phyloP scores from a whole-genome alignment of 2,329 filamentous ascomycete species.

The Verticillium nubilum region DNA sequence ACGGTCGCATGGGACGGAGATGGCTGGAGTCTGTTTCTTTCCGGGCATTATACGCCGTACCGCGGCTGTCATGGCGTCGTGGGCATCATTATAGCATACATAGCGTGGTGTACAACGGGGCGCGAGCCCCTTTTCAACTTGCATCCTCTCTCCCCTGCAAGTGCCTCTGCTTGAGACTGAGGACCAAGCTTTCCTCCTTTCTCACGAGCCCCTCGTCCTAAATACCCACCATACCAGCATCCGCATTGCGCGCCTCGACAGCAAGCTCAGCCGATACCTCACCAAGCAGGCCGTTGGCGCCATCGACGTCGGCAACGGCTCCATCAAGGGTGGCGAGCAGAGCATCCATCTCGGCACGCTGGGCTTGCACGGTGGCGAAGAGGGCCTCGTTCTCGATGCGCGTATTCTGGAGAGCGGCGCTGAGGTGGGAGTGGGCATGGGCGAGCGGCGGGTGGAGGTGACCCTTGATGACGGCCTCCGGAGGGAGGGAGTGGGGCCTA shows the following conservation, averaged over 20 bases:
- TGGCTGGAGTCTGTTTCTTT: background rate
- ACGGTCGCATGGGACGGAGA: background rate
- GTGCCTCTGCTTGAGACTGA: too few species aligned
- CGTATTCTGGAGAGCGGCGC: constrained; percentile 49
- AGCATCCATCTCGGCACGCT: constrained; percentile 49
- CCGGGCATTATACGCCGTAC: background rate
- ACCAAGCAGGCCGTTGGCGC: constrained; percentile 43
- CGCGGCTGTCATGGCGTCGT: constrained; percentile 1
- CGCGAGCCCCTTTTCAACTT: background rate
- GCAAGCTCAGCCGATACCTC: constrained; percentile 43
- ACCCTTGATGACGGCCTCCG: constrained; percentile 44
- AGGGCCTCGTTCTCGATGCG: constrained; percentile 52
- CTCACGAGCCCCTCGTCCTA: too few species aligned
- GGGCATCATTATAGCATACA: constrained; percentile 2
- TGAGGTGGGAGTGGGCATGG: constrained; percentile 49
- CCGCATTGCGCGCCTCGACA: constrained; percentile 40
- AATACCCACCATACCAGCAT: constrained; percentile 30
- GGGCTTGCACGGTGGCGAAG: constrained; percentile 42
- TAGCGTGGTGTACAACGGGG: constrained; percentile 1
- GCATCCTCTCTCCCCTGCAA: background rate
- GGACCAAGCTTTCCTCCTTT: background rate
- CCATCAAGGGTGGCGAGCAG: constrained; percentile 45
- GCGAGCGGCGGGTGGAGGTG: constrained; percentile 49
- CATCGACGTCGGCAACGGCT: constrained; percentile 47
- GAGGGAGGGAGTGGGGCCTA: constrained; percentile 52